A percentile compares a stretch with the other conserved stretches of the same genome.
Conservation (phyloP, 495 filamentous ascomycete species). For the Xylaria acuta region DNA sequence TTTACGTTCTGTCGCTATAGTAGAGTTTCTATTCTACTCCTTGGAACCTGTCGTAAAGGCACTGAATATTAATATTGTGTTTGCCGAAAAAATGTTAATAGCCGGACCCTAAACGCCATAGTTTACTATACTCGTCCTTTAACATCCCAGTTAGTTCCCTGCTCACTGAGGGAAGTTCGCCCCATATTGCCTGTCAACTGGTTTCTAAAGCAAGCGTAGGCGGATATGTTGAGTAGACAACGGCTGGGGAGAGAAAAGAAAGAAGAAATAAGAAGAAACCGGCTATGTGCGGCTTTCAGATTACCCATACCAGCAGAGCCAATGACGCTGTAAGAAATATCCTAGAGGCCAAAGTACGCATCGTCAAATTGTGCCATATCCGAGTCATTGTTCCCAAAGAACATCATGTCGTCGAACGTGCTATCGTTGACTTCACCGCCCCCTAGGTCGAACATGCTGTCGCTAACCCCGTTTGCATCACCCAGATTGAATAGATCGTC, state of each 20-base stretch:
- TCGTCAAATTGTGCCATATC: slow-evolving; percentile 49
- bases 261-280: neutral
- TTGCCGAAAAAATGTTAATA: neutral
- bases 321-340: neutral
- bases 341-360: slow-evolving; percentile 33
- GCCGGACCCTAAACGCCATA: neutral
- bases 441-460: slow-evolving; percentile 48
- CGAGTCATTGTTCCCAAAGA: slow-evolving; percentile 39
- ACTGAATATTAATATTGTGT: neutral
- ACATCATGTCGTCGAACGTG: slow-evolving; percentile 53
- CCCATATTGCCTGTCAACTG: neutral
- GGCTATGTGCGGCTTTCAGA: neutral
- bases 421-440: slow-evolving; percentile 44
- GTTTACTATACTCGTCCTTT: neutral
- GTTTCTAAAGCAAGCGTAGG: neutral
- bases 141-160: neutral
- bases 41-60: neutral
- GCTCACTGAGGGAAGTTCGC: neutral
- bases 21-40: neutral
- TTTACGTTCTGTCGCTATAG: neutral
- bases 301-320: neutral
- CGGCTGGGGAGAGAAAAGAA: neutral
- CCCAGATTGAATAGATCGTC: slow-evolving; percentile 50
- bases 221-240: neutral
- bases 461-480: slow-evolving; percentile 32